Percentiles rank a stretch among this genome's conserved stretches.
Evolutionary conservation across 106 monocot species (phyloP).

Genomic region (Allium sativum): DNA sequence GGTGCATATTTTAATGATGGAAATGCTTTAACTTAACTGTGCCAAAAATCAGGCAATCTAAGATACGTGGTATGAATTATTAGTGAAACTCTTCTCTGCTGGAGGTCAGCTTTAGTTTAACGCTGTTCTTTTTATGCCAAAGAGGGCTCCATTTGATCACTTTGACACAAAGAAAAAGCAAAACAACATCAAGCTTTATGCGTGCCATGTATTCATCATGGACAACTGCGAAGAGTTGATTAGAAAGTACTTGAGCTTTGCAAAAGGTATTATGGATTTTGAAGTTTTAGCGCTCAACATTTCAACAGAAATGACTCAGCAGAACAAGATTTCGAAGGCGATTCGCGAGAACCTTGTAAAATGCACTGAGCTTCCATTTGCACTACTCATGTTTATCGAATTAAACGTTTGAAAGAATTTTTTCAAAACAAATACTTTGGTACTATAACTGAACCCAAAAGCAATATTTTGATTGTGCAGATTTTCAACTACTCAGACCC

Average conservation of each 20-base stretch:
- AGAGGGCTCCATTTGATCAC: constrained; percentile 68
- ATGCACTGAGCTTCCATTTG: constrained; percentile 60
- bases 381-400: too few species aligned
- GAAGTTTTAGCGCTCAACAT: constrained; percentile 75
- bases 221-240: constrained; percentile 81
- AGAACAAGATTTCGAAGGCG: constrained; percentile 77
- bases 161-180: constrained; percentile 67
- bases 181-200: constrained; percentile 87
- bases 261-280: constrained; percentile 70
- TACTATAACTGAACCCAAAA: too few species aligned
- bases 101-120: constrained; percentile 81
- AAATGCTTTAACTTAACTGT: too few species aligned
- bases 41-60: too few species aligned
- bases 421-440: too few species aligned
- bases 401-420: too few species aligned
- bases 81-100: constrained; percentile 73
- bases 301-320: constrained; percentile 72
- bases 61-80: too few species aligned
- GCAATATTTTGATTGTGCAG: too few species aligned
- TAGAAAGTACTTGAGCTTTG: constrained; percentile 58
- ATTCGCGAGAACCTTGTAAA: constrained; percentile 77
- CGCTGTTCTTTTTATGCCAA: constrained; percentile 63
- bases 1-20: too few species aligned
- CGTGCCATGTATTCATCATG: constrained; percentile 81
- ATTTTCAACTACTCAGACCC: too few species aligned